Percentiles rank a stretch among this genome's conserved stretches.
phyloP scores from a whole-genome alignment of 2,329 filamentous ascomycete genomes.

The Chrysosporium queenslandicum region DNA sequence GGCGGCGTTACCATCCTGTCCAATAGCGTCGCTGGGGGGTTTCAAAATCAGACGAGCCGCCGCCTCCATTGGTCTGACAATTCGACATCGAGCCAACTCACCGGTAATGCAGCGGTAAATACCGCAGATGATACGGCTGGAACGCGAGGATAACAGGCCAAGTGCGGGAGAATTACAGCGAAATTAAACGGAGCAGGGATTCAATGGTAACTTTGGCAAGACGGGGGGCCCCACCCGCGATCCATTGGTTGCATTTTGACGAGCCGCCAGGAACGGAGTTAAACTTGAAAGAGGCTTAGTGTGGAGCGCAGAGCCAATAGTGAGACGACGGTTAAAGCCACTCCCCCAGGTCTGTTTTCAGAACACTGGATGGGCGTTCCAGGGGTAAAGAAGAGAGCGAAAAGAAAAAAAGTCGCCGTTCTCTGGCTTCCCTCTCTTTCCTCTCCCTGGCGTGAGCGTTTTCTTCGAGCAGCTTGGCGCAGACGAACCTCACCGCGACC shows the following conservation, averaged over 20 bases:
- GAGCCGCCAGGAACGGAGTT: slow-evolving; percentile 11
- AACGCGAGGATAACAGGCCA: background rate
- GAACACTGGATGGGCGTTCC: too few species aligned
- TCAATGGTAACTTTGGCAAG: background rate
- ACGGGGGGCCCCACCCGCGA: slow-evolving; percentile 2
- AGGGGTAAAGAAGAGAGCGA: too few species aligned
- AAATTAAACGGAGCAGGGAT: background rate
- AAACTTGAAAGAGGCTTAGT: slow-evolving; percentile 10
- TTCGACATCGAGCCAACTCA: background rate
- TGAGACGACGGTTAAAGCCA: background rate
- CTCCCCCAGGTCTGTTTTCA: background rate
- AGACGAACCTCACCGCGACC: too few species aligned
- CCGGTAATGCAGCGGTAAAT: background rate
- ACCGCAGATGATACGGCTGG: background rate
- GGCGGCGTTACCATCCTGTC: background rate
- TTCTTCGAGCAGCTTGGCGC: too few species aligned
- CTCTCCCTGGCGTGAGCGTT: too few species aligned
- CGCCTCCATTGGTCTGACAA: background rate
- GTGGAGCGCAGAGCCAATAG: slow-evolving; percentile 2
- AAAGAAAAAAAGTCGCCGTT: too few species aligned
- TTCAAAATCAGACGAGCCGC: background rate
- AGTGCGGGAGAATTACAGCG: background rate
- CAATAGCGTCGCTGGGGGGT: background rate
- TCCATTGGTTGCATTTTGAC: slow-evolving; percentile 8
- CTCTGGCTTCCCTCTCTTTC: too few species aligned